A percentile compares a stretch with the other conserved stretches of the same genome.
Evolutionary conservation across 176 grass and related monocot species (phyloP).

Genomic region (Cenchrus americanus): DNA sequence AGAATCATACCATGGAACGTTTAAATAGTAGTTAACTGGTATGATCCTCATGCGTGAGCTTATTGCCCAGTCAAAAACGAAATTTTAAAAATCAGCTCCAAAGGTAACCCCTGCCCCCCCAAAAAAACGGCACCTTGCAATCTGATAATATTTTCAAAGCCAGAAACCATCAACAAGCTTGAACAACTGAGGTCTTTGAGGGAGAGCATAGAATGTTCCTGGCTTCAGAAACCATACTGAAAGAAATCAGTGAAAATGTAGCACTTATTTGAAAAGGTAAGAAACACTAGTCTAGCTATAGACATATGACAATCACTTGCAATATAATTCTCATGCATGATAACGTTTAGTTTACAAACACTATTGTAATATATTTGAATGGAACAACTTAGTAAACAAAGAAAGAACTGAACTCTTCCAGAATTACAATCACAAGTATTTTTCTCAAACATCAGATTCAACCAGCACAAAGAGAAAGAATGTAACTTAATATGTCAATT

Average conservation of each 20-base stretch:
- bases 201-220: too few species aligned
- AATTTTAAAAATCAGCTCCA: slow-evolving; percentile 5
- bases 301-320: slow-evolving; percentile 22
- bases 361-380: slow-evolving; percentile 3
- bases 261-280: slow-evolving; percentile 16
- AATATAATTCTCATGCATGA: slow-evolving; percentile 3
- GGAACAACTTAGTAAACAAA: neutral
- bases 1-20: slow-evolving; percentile 27
- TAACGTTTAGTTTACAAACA: neutral
- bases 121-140: too few species aligned
- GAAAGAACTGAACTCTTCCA: too few species aligned
- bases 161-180: slow-evolving; percentile 99
- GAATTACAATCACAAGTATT: too few species aligned
- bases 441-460: too few species aligned
- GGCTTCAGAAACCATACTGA: slow-evolving; percentile 81
- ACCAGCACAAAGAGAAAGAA: neutral
- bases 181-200: slow-evolving; percentile 98
- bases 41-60: neutral
- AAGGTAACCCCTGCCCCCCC: too few species aligned
- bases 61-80: neutral
- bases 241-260: slow-evolving; percentile 47
- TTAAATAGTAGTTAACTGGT: slow-evolving; percentile 23
- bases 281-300: slow-evolving; percentile 12
- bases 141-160: too few species aligned
- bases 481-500: slow-evolving; percentile 25